Evolutionary conservation across 257 asterid genomes (phyloP), one percentile per base, ranked within the genome.

Genomic region (Salvia hispanica): DNA sequence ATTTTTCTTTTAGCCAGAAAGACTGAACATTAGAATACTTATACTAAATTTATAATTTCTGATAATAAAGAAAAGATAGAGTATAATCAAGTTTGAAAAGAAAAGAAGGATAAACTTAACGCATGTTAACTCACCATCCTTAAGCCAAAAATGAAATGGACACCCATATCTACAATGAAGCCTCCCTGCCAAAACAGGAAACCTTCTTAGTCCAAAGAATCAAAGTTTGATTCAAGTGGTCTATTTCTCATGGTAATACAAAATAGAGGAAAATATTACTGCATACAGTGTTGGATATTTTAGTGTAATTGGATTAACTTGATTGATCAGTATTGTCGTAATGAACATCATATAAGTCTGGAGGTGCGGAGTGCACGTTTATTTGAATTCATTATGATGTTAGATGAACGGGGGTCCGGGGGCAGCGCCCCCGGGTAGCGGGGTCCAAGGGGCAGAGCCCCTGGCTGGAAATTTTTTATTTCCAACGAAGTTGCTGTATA

Each of bases 141-240:
- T 75, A 92, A 79, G 21, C 87, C 98, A 34, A 96, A 95, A 69
- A 93, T 80, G 77, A 62, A 93, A 80, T 93, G 97, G 58, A 90
- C 99, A 11, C 96, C 99, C 97, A 93, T 93, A 75, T 93, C 97
- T 67, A 90, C 83, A 78, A 90, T 81, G 85, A 93, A 93, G 70
- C 99, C 97, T 3, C 99, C 99, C 98, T 93, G 96, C 81, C 62
- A 72, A 72, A 78, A 54, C 55, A 61, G 37, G 42, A 70, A 64
- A 47, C 34, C 12, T 28, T n/a, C 6, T 70, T 60, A 70, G 68
- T 21, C 59, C 69, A 64, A 33, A 46, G 55, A 64, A 31, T 51
- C 65, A 3, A 55, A 66, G 12, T 37, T 16, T 25, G 33, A 48
- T 46, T 68, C 75, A 21, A 46, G 48, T 9, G 43, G 42, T 33